phyloP scores from a whole-genome alignment of 371 early-diverging fungal genomes.

The Apophysomyces elegans region DNA sequence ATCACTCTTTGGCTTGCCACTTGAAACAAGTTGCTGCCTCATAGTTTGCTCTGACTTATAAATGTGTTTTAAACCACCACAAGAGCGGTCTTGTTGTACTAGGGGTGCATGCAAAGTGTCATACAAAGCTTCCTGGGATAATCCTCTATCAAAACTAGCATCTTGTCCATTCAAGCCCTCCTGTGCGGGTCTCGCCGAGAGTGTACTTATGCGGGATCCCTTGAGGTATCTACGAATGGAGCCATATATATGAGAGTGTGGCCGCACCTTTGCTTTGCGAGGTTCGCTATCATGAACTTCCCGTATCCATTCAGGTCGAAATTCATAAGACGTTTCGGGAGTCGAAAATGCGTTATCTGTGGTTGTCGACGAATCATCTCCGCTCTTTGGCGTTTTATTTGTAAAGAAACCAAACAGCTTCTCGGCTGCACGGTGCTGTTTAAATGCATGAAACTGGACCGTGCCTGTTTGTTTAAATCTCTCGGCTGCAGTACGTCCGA shows the following conservation, averaged over 20 bases:
- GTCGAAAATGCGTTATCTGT: not conserved
- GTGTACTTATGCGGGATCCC: not conserved
- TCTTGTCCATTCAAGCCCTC: not conserved
- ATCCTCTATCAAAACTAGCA: not conserved
- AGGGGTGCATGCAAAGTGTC: not conserved
- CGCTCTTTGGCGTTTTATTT: conserved; percentile 6
- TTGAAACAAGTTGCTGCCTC: not conserved
- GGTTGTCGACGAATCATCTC: not conserved
- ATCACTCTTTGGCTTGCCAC: conserved; percentile 7
- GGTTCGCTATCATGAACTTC: not conserved
- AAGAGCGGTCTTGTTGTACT: not conserved
- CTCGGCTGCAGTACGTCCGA: conserved; percentile 10
- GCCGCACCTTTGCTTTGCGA: not conserved
- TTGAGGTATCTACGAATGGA: not conserved
- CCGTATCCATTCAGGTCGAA: not conserved
- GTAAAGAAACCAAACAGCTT: conserved; percentile 25
- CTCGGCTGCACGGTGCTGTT: conserved; percentile 16
- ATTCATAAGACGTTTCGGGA: not conserved
- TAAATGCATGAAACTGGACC: conserved; percentile 1
- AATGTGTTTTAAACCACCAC: not conserved
- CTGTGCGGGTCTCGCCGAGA: not conserved
- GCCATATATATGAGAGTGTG: conserved; percentile 8
- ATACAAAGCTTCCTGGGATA: not conserved
- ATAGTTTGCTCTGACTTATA: not conserved
- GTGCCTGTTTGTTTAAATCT: conserved; percentile 8